Evolutionary conservation across 805 yeast species (phyloP).

Genomic region (Kazachstania bromeliacearum): DNA sequence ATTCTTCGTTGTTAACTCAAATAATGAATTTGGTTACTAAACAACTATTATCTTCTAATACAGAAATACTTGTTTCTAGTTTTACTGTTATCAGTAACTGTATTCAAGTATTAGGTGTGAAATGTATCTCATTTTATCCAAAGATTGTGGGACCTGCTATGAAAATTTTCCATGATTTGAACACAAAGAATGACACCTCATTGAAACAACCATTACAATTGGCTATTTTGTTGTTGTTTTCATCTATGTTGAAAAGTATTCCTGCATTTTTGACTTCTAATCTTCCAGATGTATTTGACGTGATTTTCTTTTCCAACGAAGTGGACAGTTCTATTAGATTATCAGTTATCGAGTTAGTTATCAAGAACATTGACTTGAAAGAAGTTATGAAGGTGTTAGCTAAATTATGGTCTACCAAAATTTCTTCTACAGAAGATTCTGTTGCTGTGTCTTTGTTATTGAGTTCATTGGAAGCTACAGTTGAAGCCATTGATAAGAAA

Average conservation of each 20-base stretch:
- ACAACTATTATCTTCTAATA: conserved; percentile 39
- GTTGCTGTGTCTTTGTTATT: conserved; percentile 60
- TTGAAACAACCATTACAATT: conserved; percentile 44
- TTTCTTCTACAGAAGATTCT: conserved; percentile 31
- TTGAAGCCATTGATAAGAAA: conserved; percentile 64
- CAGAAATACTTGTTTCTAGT: conserved; percentile 65
- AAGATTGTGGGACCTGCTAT: conserved; percentile 71
- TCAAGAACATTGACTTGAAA: conserved; percentile 58
- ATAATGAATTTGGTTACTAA: conserved; percentile 44
- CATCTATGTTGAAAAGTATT: conserved; percentile 68
- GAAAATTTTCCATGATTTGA: conserved; percentile 40
- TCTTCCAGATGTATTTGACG: conserved; percentile 49
- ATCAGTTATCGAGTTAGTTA: conserved; percentile 50
- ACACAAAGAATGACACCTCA: conserved; percentile 13
- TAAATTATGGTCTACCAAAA: conserved; percentile 47
- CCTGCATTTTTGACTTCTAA: conserved; percentile 77
- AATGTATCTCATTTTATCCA: conserved; percentile 75
- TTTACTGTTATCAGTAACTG: conserved; percentile 62
- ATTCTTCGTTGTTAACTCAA: conserved; percentile 38
- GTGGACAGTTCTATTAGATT: conserved; percentile 54
- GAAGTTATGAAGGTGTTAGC: conserved; percentile 53
- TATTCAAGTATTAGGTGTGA: conserved; percentile 71
- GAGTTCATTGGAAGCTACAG: conserved; percentile 52
- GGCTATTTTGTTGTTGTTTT: conserved; percentile 59
- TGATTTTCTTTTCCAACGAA: conserved; percentile 46